Conservation (phyloP, 1,284 basidiomycete species). For the Cryptococcus depauperatus region DNA sequence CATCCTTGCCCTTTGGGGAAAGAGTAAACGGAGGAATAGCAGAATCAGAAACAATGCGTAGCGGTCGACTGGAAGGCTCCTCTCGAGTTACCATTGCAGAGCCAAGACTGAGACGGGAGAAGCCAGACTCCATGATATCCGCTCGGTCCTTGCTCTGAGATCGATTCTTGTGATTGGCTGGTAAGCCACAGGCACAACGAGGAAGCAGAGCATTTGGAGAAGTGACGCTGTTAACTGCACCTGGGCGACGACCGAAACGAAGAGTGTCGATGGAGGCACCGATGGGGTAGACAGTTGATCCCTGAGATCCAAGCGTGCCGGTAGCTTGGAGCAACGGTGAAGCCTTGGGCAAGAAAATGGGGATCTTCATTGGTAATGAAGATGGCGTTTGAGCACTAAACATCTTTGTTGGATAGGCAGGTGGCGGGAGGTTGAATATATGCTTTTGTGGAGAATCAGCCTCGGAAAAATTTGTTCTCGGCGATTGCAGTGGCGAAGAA, state of each 20-base stretch:
- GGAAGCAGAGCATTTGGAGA: constrained; percentile 39
- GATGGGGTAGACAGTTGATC: constrained; percentile 16
- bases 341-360: constrained; percentile 15
- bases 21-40: constrained; percentile 9
- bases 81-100: constrained; percentile 15
- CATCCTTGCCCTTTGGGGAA: background rate
- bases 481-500: constrained; percentile 40
- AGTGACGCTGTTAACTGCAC: constrained; percentile 35
- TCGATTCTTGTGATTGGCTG: constrained; percentile 27
- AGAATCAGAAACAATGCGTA: constrained; percentile 24
- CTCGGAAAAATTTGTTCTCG: constrained; percentile 31
- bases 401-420: constrained; percentile 30
- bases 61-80: constrained; percentile 7
- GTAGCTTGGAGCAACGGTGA: constrained; percentile 5
- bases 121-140: constrained; percentile 21
- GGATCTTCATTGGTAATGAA: constrained; percentile 39
- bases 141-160: constrained; percentile 24
- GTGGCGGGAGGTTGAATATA: constrained; percentile 36
- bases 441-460: constrained; percentile 37
- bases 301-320: constrained; percentile 15
- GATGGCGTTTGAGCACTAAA: constrained; percentile 13
- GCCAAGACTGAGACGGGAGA: constrained; percentile 30
- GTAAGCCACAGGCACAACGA: constrained; percentile 37
- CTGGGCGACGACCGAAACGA: constrained; percentile 39
- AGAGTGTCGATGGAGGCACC: constrained; percentile 39